Evolutionary conservation across 2,329 filamentous ascomycete species (phyloP).

Genomic region (Alternaria arborescens): DNA sequence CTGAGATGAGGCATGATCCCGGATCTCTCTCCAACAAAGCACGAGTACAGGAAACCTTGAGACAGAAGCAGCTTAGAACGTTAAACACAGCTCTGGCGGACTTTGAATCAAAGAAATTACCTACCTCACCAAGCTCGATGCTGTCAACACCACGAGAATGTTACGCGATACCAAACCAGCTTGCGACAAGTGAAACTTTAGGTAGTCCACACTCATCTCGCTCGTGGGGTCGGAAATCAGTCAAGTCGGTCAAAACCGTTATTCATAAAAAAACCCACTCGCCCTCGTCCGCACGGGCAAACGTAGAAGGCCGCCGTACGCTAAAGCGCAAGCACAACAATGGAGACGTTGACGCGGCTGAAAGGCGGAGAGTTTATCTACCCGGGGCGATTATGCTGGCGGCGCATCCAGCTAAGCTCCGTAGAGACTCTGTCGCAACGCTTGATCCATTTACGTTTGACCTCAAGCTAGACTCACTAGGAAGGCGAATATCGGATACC

Average conservation of each 20-base stretch:
- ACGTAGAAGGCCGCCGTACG: slow-evolving; percentile 14
- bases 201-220: slow-evolving; percentile 15
- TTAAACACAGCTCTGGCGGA: slow-evolving; percentile 36
- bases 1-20: not conserved
- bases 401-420: slow-evolving; percentile 35
- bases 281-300: slow-evolving; percentile 19
- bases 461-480: slow-evolving; percentile 21
- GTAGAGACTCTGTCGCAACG: slow-evolving; percentile 53
- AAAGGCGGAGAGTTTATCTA: slow-evolving; percentile 44
- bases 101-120: slow-evolving; percentile 23
- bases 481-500: slow-evolving; percentile 35
- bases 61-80: slow-evolving; percentile 29
- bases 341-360: slow-evolving; percentile 8
- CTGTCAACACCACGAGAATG: slow-evolving; percentile 41
- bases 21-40: slow-evolving; percentile 27
- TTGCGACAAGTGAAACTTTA: slow-evolving; percentile 13
- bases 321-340: slow-evolving; percentile 1
- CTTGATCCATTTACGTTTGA: slow-evolving; percentile 49
- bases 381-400: slow-evolving; percentile 55
- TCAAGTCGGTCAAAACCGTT: slow-evolving; percentile 17
- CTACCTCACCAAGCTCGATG: slow-evolving; percentile 40
- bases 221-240: slow-evolving; percentile 18
- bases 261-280: slow-evolving; percentile 17
- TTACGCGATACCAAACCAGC: slow-evolving; percentile 29
- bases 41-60: slow-evolving; percentile 34